These are phyloP conservation scores for Andrographis paniculata DNA, from an alignment of 305 asterid genomes.

Conservation along the genomic window DNA sequence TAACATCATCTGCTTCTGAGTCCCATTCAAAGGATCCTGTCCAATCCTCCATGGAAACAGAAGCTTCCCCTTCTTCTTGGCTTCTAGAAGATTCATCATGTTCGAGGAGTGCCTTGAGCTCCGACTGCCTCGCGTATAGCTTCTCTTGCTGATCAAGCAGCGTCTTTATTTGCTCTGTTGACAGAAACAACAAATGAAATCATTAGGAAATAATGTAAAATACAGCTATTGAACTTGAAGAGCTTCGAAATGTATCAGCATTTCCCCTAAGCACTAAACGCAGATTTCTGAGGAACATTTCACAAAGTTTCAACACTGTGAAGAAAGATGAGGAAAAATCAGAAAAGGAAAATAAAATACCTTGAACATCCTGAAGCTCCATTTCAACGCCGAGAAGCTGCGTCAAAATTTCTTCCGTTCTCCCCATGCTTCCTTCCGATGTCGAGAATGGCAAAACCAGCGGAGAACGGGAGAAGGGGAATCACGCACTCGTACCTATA, in stretches of 20 bases:
- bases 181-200: neutral
- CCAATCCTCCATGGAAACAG: constrained; percentile 63
- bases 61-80: constrained; percentile 37
- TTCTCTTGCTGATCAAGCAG: constrained; percentile 77
- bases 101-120: constrained; percentile 70
- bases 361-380: constrained; percentile 84
- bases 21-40: constrained; percentile 81
- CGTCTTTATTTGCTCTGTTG: constrained; percentile 61
- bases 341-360: constrained; percentile 25
- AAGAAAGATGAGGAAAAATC: neutral
- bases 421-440: constrained; percentile 51
- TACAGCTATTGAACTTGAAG: too few relatives aligned
- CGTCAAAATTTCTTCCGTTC: constrained; percentile 51
- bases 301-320: neutral
- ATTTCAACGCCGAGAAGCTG: constrained; percentile 77
- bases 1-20: constrained; percentile 63
- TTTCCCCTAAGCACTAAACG: too few relatives aligned
- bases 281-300: too few relatives aligned
- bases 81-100: constrained; percentile 45
- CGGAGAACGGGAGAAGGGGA: too few relatives aligned
- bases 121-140: constrained; percentile 61
- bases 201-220: too few relatives aligned
- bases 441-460: too few relatives aligned
- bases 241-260: too few relatives aligned
- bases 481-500: too few relatives aligned